Conservation (phyloP, 2,329 filamentous ascomycete species). For the Exophiala oligosperma region DNA sequence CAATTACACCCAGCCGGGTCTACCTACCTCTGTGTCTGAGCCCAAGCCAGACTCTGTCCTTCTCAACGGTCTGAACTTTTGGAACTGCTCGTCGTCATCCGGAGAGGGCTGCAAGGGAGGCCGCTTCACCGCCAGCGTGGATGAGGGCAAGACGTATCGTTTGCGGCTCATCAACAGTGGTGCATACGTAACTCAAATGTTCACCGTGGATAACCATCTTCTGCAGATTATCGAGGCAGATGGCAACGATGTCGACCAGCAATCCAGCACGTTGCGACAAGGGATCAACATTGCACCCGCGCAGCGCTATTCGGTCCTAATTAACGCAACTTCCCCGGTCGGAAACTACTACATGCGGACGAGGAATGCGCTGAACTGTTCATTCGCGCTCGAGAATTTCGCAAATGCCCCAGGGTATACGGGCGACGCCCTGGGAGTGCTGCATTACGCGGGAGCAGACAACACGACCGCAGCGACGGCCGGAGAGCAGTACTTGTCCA, state of each 20-base stretch:
- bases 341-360: slow-evolving; percentile 34
- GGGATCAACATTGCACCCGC: slow-evolving; percentile 65
- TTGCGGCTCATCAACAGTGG: slow-evolving; percentile 73
- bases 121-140: slow-evolving; percentile 41
- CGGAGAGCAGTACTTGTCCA: too few species aligned
- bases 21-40: background rate
- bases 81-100: slow-evolving; percentile 39
- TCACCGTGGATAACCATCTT: slow-evolving; percentile 40
- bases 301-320: slow-evolving; percentile 50
- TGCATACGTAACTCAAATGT: slow-evolving; percentile 61
- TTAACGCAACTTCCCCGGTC: slow-evolving; percentile 11
- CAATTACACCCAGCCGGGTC: too few species aligned
- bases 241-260: slow-evolving; percentile 36
- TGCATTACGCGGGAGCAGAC: too few species aligned
- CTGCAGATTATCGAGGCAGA: slow-evolving; percentile 36
- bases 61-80: slow-evolving; percentile 64
- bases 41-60: slow-evolving; percentile 61
- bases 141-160: slow-evolving; percentile 69
- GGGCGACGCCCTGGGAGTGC: too few species aligned
- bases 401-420: slow-evolving; percentile 22
- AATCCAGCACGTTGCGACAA: slow-evolving; percentile 45
- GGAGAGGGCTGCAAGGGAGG: background rate
- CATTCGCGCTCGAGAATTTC: slow-evolving; percentile 13
- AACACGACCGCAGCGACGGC: too few species aligned
- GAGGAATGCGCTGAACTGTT: slow-evolving; percentile 22